Evolutionary conservation across 1,139 yeast genomes (phyloP), one percentile per base, ranked within the genome.

Genomic region (Zygoascus hellenicus): DNA sequence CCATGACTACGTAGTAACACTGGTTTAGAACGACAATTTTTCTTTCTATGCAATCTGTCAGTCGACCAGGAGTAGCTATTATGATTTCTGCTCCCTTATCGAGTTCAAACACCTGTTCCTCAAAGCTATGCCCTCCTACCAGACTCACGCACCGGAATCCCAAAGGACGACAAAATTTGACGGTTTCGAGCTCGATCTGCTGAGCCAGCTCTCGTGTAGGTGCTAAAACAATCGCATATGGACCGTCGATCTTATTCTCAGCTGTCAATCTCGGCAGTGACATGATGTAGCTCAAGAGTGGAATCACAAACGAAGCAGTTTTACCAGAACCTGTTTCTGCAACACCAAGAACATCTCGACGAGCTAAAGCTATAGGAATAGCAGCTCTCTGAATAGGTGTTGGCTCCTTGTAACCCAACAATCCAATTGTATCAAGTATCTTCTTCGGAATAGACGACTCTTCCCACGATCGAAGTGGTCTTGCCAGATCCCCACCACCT

Each of bases 311-410:
- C 9, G 95, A 85, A 28, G 89, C 71, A 0, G 98, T 92, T 62
- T 92, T 92, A 60, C 97, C 98, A 0, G 96, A 86, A 19, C 97
- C 98, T 0, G 98, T 92, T 56, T 89, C 92, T 0, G 97, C 97
- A n/a, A 90, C 77, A 22, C 96, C 97, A 22, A 90, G 74, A 3
- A 88, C 73, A 62, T 92, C 97, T 37, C 76, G 63, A 3, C 72
- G 67, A 0, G 68, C 62, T 32, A 84, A 56, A 0, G 87, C 86
- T 40, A 84, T 71, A 0, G 97, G 97, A 10, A 90, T 78, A 0
- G 97, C 76, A 0, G 94, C 95, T 52, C 96, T 68, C 61, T 92
- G 98, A 50, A 92, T 83, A 0, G 97, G 92, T 0, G 97, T 86
- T 1, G 98, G 96, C 6, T 76, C 77, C 1, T 54, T 55, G 57